Evolutionary conservation across 345 rosid genomes (phyloP).

Genomic region (Ceriops zippeliana): DNA sequence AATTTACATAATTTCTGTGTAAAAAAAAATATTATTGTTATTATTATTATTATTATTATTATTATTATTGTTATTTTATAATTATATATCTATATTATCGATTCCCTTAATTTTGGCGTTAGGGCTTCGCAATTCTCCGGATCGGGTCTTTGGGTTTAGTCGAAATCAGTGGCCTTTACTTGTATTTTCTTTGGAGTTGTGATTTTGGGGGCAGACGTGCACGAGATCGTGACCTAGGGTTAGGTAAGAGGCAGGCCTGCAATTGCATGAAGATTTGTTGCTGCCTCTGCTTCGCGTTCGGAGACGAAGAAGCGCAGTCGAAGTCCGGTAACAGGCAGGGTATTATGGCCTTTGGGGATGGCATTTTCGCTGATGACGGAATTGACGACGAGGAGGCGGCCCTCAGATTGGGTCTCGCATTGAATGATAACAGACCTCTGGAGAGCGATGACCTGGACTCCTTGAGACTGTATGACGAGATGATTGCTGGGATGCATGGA

Average conservation of each 20-base stretch:
- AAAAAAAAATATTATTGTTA: neutral
- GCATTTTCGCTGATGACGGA: conserved; percentile 21
- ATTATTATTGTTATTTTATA: too few species aligned
- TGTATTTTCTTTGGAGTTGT: too few species aligned
- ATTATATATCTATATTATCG: too few species aligned
- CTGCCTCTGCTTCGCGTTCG: conserved; percentile 61
- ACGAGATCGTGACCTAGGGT: conserved; percentile 58
- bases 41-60: neutral
- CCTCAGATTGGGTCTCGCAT: conserved; percentile 10
- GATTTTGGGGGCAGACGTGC: conserved; percentile 23
- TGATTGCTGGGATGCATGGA: conserved; percentile 15
- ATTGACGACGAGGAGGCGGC: conserved; percentile 10
- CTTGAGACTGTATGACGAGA: conserved; percentile 15
- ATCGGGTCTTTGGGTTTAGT: conserved; percentile 16
- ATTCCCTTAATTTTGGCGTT: neutral
- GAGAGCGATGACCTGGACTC: conserved; percentile 15
- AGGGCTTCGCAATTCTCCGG: conserved; percentile 8
- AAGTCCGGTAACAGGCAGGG: conserved; percentile 24
- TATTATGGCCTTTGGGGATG: conserved; percentile 16
- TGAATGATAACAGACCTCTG: neutral
- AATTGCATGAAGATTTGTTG: conserved; percentile 88
- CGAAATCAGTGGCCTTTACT: too few species aligned
- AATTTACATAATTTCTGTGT: too few species aligned
- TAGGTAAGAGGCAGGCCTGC: conserved; percentile 14
- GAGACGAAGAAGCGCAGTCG: conserved; percentile 30